Evolutionary conservation across 2,329 filamentous ascomycete genomes (phyloP), one percentile per base, ranked within the genome.

Genomic region (Fusarium clavum): DNA sequence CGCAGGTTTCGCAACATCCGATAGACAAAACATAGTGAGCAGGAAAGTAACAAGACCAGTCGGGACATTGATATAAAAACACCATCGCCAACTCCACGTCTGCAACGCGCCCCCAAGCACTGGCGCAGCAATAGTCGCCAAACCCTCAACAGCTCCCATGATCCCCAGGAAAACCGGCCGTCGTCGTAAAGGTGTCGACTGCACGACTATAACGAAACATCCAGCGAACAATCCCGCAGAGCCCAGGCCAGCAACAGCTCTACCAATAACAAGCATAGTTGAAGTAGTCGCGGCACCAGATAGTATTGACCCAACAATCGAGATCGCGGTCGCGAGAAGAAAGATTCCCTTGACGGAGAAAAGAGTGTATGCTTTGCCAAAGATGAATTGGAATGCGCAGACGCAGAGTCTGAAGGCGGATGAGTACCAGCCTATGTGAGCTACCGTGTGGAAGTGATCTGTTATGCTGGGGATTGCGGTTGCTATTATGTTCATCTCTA

Each of bases 291-390:
- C 82, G 69, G 79, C 14, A 63, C 67, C 85, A 44, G 83, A 86
- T 6, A 87, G 75, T 0, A 85, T 52, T 1, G 80, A 83, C 1
- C 85, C 84, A 0, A 79, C 51, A 41, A 84, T 81, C n/a, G 85
- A 85, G 6, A 83, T 73, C 1, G 72, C 44, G 1, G 85, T 74
- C 0, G 82, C 77, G 2, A 72, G 58, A 1, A 85, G 72, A 49
- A 82, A 85, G 0, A 79, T 77, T 40, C 76, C 78, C 1, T 70
- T 70, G 5, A 58, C 30, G 0, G 67, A 64, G 16, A 70, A 70
- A 0, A 70, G 16, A 5, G 40, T 61, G 44, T 70, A 70, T 11
- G 63, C 55, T 30, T 67, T 70, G 2, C 68, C 68, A 1, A 67
- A 70, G 7, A 70, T 25, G 18, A 70, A 70, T 3, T 70, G 68